A percentile compares a stretch with the other conserved stretches of the same genome.
phyloP scores from a whole-genome alignment of 768 basidiomycete genomes.

The Tulasnella sp. region DNA sequence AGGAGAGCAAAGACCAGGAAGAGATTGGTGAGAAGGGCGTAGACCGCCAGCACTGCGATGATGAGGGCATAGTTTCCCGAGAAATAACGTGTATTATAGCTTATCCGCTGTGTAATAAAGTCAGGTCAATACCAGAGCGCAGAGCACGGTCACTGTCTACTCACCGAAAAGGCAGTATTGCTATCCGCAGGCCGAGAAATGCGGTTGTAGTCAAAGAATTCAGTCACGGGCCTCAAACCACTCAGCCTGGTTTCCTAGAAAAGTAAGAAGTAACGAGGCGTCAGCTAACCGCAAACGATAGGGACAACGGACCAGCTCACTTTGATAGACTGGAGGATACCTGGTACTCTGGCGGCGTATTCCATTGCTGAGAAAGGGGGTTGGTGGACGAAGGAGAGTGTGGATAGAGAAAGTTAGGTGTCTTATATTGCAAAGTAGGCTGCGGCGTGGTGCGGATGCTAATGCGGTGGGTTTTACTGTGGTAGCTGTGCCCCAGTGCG shows the following conservation, averaged over 20 bases:
- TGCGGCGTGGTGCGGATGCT: background rate
- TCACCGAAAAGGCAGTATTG: slow-evolving; percentile 11
- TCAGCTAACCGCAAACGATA: background rate
- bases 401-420: background rate
- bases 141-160: background rate
- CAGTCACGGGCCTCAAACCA: slow-evolving; percentile 54
- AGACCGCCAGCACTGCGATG: slow-evolving; percentile 65
- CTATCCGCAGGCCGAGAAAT: slow-evolving; percentile 69
- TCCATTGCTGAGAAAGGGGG: background rate
- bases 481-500: background rate
- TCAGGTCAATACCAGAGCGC: slow-evolving; percentile 28
- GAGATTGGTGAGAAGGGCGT: slow-evolving; percentile 75
- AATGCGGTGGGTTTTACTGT: slow-evolving; percentile 9
- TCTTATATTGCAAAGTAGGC: background rate
- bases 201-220: slow-evolving; percentile 78
- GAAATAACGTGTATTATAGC: slow-evolving; percentile 24
- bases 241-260: slow-evolving; percentile 67
- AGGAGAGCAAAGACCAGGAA: slow-evolving; percentile 68
- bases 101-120: slow-evolving; percentile 41
- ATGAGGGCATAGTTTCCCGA: slow-evolving; percentile 82
- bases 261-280: background rate
- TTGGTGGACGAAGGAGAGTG: background rate
- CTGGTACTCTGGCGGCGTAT: slow-evolving; percentile 5
- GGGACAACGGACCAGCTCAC: background rate
- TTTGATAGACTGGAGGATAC: slow-evolving; percentile 5